These are phyloP conservation scores for Hemisphaericaspora subhashii DNA, from an alignment of 1,139 yeast genomes.

Conservation along the genomic window DNA sequence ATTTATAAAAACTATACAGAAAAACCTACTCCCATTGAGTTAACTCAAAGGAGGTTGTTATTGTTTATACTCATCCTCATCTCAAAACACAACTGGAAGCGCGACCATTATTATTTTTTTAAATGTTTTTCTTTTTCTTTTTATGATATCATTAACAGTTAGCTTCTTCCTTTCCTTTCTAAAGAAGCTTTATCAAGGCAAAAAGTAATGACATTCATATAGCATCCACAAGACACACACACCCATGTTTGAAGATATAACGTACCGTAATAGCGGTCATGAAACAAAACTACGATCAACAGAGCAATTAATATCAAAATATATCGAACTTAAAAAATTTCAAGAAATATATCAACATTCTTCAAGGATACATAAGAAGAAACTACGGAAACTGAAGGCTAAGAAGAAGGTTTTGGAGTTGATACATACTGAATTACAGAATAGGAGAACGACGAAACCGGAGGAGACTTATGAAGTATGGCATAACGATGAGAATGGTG, in stretches of 20 bases:
- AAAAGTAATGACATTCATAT: not conserved
- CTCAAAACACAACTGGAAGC: too few species aligned
- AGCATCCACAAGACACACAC: not conserved
- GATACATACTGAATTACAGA: constrained; percentile 18
- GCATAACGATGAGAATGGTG: constrained; percentile 24
- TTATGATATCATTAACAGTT: not conserved
- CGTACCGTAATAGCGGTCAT: constrained; percentile 13
- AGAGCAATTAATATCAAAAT: constrained; percentile 18
- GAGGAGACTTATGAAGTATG: constrained; percentile 42
- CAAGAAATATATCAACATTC: constrained; percentile 12
- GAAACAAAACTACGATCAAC: constrained; percentile 8
- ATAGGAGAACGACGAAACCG: constrained; percentile 22
- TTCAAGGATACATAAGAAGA: constrained; percentile 8
- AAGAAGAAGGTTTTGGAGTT: constrained; percentile 17
- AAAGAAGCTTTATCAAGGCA: not conserved
- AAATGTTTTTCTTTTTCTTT: not conserved
- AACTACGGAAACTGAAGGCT: constrained; percentile 14
- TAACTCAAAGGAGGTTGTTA: too few species aligned
- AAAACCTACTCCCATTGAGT: too few species aligned
- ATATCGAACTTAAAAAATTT: constrained; percentile 19
- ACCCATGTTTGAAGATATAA: constrained; percentile 24
- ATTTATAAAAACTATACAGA: not conserved
- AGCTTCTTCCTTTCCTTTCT: too few species aligned
- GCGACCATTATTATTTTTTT: too few species aligned
- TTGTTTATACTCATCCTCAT: too few species aligned